Evolutionary conservation across 2,329 filamentous ascomycete species (phyloP).

Genomic region (Arthroderma sp.): DNA sequence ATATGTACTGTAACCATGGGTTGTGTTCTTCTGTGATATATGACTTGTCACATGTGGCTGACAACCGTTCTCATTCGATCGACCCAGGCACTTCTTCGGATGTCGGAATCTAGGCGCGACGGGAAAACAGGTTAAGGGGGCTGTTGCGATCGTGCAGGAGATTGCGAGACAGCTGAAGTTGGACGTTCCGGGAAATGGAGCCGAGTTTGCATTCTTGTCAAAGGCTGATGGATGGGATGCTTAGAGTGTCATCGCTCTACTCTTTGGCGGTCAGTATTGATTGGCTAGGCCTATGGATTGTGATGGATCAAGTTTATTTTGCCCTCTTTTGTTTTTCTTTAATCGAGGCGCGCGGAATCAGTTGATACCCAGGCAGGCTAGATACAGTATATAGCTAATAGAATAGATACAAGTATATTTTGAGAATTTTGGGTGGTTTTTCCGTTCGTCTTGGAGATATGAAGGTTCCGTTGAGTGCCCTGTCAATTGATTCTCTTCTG

Average conservation of each 20-base stretch:
- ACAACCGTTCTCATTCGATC: neutral
- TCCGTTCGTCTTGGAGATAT: too few relatives aligned
- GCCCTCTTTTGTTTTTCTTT: too few relatives aligned
- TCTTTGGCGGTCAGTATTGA: too few relatives aligned
- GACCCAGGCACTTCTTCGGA: conserved; percentile 17
- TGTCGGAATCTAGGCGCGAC: conserved; percentile 16
- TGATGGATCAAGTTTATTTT: too few relatives aligned
- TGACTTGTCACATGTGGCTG: neutral
- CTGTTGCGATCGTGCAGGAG: conserved; percentile 13
- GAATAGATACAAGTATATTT: too few relatives aligned
- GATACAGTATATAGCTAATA: too few relatives aligned
- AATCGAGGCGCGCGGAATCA: too few relatives aligned
- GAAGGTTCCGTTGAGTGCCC: too few relatives aligned
- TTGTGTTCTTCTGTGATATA: neutral
- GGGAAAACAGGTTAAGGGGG: conserved; percentile 10
- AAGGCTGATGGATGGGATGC: conserved; percentile 10
- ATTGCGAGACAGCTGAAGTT: conserved; percentile 12
- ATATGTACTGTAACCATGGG: neutral
- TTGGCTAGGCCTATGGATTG: too few relatives aligned
- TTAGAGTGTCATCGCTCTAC: neutral
- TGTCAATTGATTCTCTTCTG: too few relatives aligned
- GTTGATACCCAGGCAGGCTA: too few relatives aligned
- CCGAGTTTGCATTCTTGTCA: conserved; percentile 9
- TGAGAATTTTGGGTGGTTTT: too few relatives aligned
- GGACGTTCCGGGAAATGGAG: conserved; percentile 5